Evolutionary conservation across 1,284 basidiomycete genomes (phyloP), one percentile per base, ranked within the genome.

Genomic region (Mycena sp.): DNA sequence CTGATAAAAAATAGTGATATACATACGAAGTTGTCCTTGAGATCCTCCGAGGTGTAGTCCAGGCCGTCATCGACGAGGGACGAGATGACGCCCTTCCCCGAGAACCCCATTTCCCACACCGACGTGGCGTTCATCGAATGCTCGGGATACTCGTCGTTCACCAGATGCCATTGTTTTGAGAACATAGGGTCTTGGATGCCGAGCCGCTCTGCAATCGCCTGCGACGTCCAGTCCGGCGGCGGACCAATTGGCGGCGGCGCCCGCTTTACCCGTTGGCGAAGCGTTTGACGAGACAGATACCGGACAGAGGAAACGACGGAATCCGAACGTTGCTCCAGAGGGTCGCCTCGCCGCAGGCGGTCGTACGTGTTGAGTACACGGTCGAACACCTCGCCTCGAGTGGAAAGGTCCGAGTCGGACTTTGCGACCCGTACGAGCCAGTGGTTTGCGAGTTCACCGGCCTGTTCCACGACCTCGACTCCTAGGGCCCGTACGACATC

Each of bases 31-130:
- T 99, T 99, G 40, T 84, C 89, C 40, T 89, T 88, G 49, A 99
- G 83, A 77, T 99, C 97, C 25, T 90, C 87, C 71, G 90, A 94
- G 54, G 89, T 87, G 76, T 95, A 93, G 75, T 99, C 98, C 68
- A 99, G 79, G 0, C 98, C 98, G 75, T 99, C 98, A 75, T 99
- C 98, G 26, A 99, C 92, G 53, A 99, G 84, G 6, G 94, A 94
- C 6, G 96, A 89, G 53, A 93, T 92, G 46, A 99, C 83, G 19
- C 94, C 95, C 69, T 90, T 85, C 1, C 98, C 98, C 0, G 90
- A 93, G 67, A 96, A 85, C 1, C 94, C 94, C 78, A 90, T 85
- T 26, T 57, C 89, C 94, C 94, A 96, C 1, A 95, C 83, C n/a
- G 83, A 82, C 0, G 91, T 88, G 21, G 92, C 88, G 71, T 96